phyloP scores from a whole-genome alignment of 495 filamentous ascomycete species.

The Lichina pygmaea region DNA sequence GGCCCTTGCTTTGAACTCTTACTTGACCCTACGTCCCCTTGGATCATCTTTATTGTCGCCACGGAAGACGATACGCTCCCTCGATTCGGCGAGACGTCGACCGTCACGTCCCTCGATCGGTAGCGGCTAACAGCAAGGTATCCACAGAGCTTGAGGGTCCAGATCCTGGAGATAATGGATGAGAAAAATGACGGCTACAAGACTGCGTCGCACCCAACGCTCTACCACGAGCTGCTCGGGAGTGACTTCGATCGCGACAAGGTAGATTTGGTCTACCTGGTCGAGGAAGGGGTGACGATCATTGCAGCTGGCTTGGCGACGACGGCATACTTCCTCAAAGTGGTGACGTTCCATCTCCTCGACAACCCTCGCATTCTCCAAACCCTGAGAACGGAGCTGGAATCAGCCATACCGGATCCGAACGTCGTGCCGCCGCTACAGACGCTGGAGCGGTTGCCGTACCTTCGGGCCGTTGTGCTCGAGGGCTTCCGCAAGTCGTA shows the following conservation, averaged over 20 bases:
- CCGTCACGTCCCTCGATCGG: too few species aligned
- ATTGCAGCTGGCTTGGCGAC: slow-evolving; percentile 15
- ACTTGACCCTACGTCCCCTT: too few species aligned
- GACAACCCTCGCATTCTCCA: slow-evolving; percentile 4
- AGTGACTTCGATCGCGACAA: slow-evolving; percentile 9
- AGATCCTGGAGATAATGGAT: background rate
- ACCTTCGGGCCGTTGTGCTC: slow-evolving; percentile 6
- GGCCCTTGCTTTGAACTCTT: too few species aligned
- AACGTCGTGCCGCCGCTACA: slow-evolving; percentile 1
- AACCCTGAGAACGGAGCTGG: slow-evolving; percentile 11
- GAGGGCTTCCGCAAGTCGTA: slow-evolving; percentile 4
- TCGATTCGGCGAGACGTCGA: too few species aligned
- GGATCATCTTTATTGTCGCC: too few species aligned
- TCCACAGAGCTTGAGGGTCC: background rate
- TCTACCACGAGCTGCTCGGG: slow-evolving; percentile 11
- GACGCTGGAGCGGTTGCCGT: slow-evolving; percentile 13
- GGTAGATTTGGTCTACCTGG: slow-evolving; percentile 6
- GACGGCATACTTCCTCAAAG: slow-evolving; percentile 9
- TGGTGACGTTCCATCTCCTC: slow-evolving; percentile 11
- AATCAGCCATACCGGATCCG: slow-evolving; percentile 2
- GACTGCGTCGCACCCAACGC: slow-evolving; percentile 4
- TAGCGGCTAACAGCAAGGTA: too few species aligned
- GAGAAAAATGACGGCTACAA: background rate
- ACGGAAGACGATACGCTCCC: too few species aligned
- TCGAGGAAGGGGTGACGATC: slow-evolving; percentile 12